Conservation (phyloP, 148 eudicot species). For the Polygonum aviculare region DNA sequence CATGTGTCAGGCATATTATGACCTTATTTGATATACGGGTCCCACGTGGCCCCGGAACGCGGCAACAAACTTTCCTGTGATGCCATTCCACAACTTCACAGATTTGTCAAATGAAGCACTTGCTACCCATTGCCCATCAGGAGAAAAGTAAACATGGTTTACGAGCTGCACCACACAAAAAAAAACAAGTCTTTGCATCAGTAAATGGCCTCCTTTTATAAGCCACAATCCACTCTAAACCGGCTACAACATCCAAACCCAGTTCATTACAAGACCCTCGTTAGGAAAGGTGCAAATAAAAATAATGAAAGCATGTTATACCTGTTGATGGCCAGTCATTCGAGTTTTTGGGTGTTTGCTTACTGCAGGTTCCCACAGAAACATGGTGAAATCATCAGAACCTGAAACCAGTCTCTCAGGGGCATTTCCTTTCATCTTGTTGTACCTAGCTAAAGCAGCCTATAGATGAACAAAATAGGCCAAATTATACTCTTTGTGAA, state of each 20-base stretch:
- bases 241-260: too few relatives aligned
- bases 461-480: conserved; percentile 19
- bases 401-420: conserved; percentile 98
- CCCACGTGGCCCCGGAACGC: conserved; percentile 97
- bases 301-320: conserved; percentile 6
- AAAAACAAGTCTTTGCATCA: not conserved
- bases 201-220: too few relatives aligned
- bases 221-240: too few relatives aligned
- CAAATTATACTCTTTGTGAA: not conserved
- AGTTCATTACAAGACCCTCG: not conserved
- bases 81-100: conserved; percentile 92
- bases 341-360: conserved; percentile 95
- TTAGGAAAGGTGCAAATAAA: not conserved
- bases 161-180: conserved; percentile 48
- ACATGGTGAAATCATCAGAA: conserved; percentile 97
- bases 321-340: conserved; percentile 99
- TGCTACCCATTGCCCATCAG: conserved; percentile 95
- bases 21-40: conserved; percentile 98
- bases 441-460: conserved; percentile 82
- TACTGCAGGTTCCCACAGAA: conserved; percentile 82
- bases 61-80: conserved; percentile 72
- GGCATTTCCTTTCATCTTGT: conserved; percentile 66
- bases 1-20: not conserved
- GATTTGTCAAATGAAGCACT: conserved; percentile 97
- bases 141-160: conserved; percentile 93